Base-by-base conservation (phyloP, 768 basidiomycete genomes). In the Phlebiopsis gigantea region DNA sequence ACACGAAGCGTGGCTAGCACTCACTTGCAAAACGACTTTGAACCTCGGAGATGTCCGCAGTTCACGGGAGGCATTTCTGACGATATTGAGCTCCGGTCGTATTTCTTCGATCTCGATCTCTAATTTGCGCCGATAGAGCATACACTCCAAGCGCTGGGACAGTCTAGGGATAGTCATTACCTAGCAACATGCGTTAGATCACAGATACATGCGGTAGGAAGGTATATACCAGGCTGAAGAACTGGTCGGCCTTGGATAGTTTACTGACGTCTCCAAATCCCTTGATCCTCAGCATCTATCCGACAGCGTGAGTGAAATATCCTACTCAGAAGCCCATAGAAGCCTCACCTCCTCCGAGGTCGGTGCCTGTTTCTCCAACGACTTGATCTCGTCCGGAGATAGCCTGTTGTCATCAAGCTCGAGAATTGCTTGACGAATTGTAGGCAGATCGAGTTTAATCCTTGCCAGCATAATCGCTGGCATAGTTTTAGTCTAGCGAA, bases 41-140 rank as follows among this genome's bases (percentile, higher is more conserved):
- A 96, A 88, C 60, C 78, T 80, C 5, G 56, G 48, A 1, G 89
- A 91, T 1, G 72, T 67, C 21, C 80, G 81, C 24, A 96, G 69
- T 66, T 96, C 89, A 17, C 74, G 73, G 39, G 82, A 84, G 0
- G 91, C 92, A 54, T 80, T 79, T 42, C 84, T 79, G 21, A 96
- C 63, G 8, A 83, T 84, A 61, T 85, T 80, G 12, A 98, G 68
- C 58, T 96, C 93, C 0, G 91, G 90, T 21, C 87, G 80, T 34
- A 90, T 77, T 72, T 98, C 93, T 57, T 84, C 89, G 30, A 93
- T 77, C 42, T 92, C 90, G 44, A 93, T 66, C 48, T 94, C 90
- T 14, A 96, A 77, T 61, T 83, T 84, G n/a, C 83, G 79, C 10
- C 91, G 82, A 68, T 88, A 95, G 12, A 93, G 65, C 87, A 96